These are phyloP conservation scores for Setaria italica DNA, from an alignment of 202 grass and related monocot genomes.

Conservation along the genomic window DNA sequence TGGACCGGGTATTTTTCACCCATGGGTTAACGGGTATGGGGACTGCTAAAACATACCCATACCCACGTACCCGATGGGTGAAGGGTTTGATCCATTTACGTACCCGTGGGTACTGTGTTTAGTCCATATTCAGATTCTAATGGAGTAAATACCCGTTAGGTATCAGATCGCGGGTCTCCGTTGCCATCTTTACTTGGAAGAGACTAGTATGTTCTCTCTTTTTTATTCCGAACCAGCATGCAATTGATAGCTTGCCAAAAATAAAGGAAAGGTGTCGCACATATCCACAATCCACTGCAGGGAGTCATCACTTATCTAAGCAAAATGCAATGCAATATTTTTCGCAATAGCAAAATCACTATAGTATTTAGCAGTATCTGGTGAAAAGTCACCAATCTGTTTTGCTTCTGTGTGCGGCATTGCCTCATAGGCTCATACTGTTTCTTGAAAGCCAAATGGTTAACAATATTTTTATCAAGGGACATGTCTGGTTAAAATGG, in stretches of 20 bases:
- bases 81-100: no score
- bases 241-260: background rate
- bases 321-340: background rate
- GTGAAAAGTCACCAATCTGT: background rate
- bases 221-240: background rate
- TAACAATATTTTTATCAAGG: no score
- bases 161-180: no score
- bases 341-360: background rate
- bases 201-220: no score
- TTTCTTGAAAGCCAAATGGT: background rate
- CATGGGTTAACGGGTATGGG: no score
- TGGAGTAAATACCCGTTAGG: no score
- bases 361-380: background rate
- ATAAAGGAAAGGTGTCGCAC: background rate
- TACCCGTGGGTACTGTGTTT: no score
- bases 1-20: no score
- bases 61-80: no score
- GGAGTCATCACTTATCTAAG: background rate
- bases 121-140: no score
- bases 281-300: background rate
- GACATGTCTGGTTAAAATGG: background rate
- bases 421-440: background rate
- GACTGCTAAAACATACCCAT: no score
- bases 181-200: no score
- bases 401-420: background rate